Evolutionary conservation across 2,329 filamentous ascomycete genomes (phyloP).

Genomic region (Thermochaetoides dissita): DNA sequence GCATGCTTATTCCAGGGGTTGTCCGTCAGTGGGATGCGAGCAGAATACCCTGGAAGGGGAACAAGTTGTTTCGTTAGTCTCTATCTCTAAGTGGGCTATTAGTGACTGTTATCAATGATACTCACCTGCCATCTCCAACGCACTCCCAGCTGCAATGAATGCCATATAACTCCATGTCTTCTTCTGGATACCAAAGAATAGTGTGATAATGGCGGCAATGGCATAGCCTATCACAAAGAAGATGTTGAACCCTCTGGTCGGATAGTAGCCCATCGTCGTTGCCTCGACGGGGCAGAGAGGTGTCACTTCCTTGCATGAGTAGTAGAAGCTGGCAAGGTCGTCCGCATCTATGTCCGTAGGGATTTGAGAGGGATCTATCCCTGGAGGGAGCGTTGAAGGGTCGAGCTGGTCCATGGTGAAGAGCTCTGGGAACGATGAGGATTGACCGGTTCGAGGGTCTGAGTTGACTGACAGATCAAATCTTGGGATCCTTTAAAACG

Average conservation of each 20-base stretch:
- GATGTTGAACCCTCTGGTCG: conserved; percentile 40
- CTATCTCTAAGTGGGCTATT: not conserved
- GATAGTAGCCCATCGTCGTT: conserved; percentile 43
- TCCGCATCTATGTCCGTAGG: no score
- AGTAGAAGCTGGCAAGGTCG: conserved; percentile 8
- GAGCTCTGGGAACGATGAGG: not conserved
- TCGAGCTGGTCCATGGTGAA: conserved; percentile 2
- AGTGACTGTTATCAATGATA: not conserved
- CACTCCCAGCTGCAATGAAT: conserved; percentile 33
- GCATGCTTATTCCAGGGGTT: conserved; percentile 41
- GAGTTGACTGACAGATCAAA: no score
- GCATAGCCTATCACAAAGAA: conserved; percentile 39
- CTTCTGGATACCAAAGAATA: conserved; percentile 32
- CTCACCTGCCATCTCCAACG: conserved; percentile 37
- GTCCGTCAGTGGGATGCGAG: conserved; percentile 33
- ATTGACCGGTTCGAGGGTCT: not conserved
- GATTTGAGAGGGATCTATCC: no score
- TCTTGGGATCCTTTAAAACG: no score
- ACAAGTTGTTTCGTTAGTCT: not conserved
- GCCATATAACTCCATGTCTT: conserved; percentile 41
- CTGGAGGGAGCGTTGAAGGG: conserved; percentile 3
- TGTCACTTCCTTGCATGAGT: conserved; percentile 26
- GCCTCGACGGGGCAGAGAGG: conserved; percentile 33
- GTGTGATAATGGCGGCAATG: conserved; percentile 26
- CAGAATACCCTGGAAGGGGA: conserved; percentile 32